Evolutionary conservation across 768 basidiomycete genomes (phyloP).

Genomic region (Stropharia rugosoannulata): DNA sequence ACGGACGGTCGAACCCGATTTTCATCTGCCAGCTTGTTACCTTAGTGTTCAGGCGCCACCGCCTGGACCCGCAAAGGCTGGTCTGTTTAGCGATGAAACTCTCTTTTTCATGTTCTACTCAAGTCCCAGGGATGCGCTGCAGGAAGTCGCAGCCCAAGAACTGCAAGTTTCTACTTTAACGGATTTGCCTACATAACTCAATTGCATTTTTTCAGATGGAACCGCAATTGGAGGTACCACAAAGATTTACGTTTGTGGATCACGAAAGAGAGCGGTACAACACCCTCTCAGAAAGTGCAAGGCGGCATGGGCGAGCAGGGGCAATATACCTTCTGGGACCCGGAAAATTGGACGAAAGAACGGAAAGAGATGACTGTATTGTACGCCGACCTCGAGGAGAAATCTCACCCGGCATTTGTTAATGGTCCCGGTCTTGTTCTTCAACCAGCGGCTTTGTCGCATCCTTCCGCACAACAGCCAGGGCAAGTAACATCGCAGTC

Average conservation of each 20-base stretch:
- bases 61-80: constrained; percentile 77
- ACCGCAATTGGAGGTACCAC: constrained; percentile 96
- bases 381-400: constrained; percentile 75
- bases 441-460: constrained; percentile 19
- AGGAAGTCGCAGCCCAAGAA: constrained; percentile 94
- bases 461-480: constrained; percentile 25
- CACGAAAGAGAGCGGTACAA: constrained; percentile 84
- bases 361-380: constrained; percentile 77
- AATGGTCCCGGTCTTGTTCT: constrained; percentile 36
- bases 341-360: constrained; percentile 75
- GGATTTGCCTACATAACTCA: background rate
- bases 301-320: constrained; percentile 87
- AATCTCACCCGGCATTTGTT: constrained; percentile 61
- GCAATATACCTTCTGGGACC: constrained; percentile 89
- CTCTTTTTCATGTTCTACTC: constrained; percentile 99
- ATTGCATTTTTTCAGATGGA: constrained; percentile 55
- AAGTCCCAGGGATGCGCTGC: constrained; percentile 85
- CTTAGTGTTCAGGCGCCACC: constrained; percentile 84
- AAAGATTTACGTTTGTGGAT: constrained; percentile 84
- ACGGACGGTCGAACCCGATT: constrained; percentile 88
- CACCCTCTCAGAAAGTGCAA: constrained; percentile 72
- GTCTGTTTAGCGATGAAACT: constrained; percentile 92
- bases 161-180: constrained; percentile 59
- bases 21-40: constrained; percentile 88
- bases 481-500: constrained; percentile 40